Evolutionary conservation across 2,329 filamentous ascomycete species (phyloP), one percentile per base, ranked within the genome.

Genomic region (Calonectria honghensis): DNA sequence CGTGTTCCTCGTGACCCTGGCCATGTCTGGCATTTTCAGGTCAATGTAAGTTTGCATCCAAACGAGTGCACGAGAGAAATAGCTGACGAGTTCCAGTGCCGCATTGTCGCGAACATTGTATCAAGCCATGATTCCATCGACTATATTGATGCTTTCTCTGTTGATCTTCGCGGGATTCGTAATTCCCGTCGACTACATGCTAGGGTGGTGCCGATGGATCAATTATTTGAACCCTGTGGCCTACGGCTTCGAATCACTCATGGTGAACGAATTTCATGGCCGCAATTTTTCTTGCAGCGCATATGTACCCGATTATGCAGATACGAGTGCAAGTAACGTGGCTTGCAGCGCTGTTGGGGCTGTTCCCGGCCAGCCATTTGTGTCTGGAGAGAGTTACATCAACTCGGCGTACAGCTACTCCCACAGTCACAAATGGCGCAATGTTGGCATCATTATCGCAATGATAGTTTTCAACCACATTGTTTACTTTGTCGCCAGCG

Each of bases 141-240:
- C 85, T 4, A 74, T 88, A n/a, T 74, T 88, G 13, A 59, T 75
- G 20, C 76, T 81, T 2, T 76, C 77, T 39, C 48, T 84, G 9
- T 75, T 81, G 29, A 78, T 83, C 4, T 84, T 80, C 80, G 91
- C 90, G 2, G 90, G 88, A 73, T 90, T 92, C 76, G 80, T 84
- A 14, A 84, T 87, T n/a, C 81, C 82, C 0, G 69, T 80, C n/a
- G 71, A 79, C 14, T 78, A 82, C 81, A 93, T 91, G 90, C 86
- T 90, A 32, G 89, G 88, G 1, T 94, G 92, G 91, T 90, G 90
- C 54, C 86, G 90, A 45, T 94, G 93, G 93, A 91, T 94, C 75
- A 91, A 90, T 75, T 93, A 92, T 77, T 83, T 93, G 57, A 89
- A 93, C 73, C 91, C 92, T 2, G 88, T 94, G 16, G 89, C 88